phyloP scores from a whole-genome alignment of 805 yeast species.

The Maudiozyma barnettii region DNA sequence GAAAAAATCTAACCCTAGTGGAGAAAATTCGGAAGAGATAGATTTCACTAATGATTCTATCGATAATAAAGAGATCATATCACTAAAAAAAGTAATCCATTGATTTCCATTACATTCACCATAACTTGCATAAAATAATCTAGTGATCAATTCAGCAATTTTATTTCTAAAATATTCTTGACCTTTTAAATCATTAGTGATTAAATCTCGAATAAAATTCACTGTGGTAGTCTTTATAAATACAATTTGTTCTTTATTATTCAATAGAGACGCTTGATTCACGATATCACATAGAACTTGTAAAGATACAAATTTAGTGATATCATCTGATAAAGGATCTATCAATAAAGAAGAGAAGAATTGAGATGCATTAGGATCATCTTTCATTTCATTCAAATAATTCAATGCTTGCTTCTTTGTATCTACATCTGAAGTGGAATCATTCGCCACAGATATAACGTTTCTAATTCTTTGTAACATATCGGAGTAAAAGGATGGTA shows the following conservation, averaged over 20 bases:
- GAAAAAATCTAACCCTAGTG: constrained; percentile 56
- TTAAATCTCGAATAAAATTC: constrained; percentile 17
- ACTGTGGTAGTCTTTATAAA: constrained; percentile 19
- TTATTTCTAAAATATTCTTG: constrained; percentile 29
- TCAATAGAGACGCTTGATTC: constrained; percentile 4
- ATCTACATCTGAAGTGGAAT: constrained; percentile 51
- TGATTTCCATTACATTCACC: constrained; percentile 23
- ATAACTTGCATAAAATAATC: constrained; percentile 26
- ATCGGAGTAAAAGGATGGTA: too few relatives aligned
- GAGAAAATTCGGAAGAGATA: constrained; percentile 21
- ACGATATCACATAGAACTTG: constrained; percentile 23
- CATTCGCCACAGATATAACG: constrained; percentile 77
- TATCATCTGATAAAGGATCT: constrained; percentile 19
- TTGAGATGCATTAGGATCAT: constrained; percentile 20
- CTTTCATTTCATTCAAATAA: constrained; percentile 21
- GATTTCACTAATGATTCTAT: constrained; percentile 9
- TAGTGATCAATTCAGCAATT: constrained; percentile 26
- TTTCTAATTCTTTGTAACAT: constrained; percentile 58
- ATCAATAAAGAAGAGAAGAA: constrained; percentile 19
- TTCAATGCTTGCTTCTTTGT: constrained; percentile 49
- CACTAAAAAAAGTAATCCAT: constrained; percentile 28
- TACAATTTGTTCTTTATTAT: constrained; percentile 7
- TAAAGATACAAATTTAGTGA: constrained; percentile 27
- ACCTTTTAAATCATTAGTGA: constrained; percentile 12
- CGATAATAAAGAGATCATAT: constrained; percentile 18